phyloP scores from a whole-genome alignment of 1,139 yeast species.

The Debaryomyces udenii region DNA sequence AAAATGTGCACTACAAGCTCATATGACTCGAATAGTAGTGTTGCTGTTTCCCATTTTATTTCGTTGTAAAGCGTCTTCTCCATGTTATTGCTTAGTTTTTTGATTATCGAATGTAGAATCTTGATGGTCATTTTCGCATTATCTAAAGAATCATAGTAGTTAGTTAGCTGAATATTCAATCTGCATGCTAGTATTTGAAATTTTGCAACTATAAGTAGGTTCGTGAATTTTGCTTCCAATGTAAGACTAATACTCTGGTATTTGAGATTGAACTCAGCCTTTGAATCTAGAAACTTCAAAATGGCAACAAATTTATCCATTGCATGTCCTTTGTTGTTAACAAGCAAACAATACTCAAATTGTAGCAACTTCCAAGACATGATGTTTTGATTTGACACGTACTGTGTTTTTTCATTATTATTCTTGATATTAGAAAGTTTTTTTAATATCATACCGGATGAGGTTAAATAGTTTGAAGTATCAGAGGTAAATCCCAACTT shows the following conservation, averaged over 20 bases:
- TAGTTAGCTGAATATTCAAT: slow-evolving; percentile 19
- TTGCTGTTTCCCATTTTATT: slow-evolving; percentile 40
- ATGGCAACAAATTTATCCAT: slow-evolving; percentile 27
- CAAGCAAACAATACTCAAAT: slow-evolving; percentile 26
- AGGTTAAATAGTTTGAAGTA: slow-evolving; percentile 18
- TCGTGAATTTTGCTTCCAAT: slow-evolving; percentile 30
- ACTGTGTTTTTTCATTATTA: background rate
- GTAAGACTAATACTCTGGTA: slow-evolving; percentile 18
- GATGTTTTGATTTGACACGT: slow-evolving; percentile 18
- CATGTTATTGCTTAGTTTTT: slow-evolving; percentile 33
- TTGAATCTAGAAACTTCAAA: slow-evolving; percentile 27
- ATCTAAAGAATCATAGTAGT: slow-evolving; percentile 28
- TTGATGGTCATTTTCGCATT: slow-evolving; percentile 43
- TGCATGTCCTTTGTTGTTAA: slow-evolving; percentile 21
- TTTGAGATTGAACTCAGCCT: slow-evolving; percentile 32
- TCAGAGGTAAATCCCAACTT: slow-evolving; percentile 17
- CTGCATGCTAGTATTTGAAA: slow-evolving; percentile 36
- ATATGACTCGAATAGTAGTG: slow-evolving; percentile 37
- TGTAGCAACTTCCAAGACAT: slow-evolving; percentile 36
- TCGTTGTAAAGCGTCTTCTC: slow-evolving; percentile 23
- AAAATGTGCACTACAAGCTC: slow-evolving; percentile 36
- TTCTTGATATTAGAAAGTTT: background rate
- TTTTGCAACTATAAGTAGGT: slow-evolving; percentile 38
- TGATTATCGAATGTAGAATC: slow-evolving; percentile 43
- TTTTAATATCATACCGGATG: slow-evolving; percentile 21